phyloP scores from a whole-genome alignment of 352 stramenopile species.

The Globisporangium heterothallicum region DNA sequence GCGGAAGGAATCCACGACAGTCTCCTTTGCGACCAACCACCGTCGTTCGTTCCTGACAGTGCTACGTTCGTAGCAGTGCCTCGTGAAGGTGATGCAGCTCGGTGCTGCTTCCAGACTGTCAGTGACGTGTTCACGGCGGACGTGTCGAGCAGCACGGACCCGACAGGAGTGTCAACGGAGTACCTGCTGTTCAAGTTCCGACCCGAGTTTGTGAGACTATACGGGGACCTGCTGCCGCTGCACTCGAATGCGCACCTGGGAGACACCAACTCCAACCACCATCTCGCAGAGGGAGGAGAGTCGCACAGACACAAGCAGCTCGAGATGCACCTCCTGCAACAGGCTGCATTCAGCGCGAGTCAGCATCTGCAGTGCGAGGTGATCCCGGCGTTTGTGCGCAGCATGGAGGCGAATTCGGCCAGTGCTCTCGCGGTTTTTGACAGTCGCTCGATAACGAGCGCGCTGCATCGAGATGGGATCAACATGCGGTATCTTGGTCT shows the following conservation, averaged over 20 bases:
- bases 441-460: conserved; percentile 29
- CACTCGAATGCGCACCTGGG: conserved; percentile 25
- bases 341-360: conserved; percentile 26
- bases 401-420: conserved; percentile 26
- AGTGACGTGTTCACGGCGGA: conserved; percentile 30
- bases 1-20: background rate
- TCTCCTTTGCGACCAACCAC: background rate
- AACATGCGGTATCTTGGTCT: conserved; percentile 51
- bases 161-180: conserved; percentile 6
- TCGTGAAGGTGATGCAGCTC: background rate
- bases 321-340: conserved; percentile 30
- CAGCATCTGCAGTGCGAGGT: conserved; percentile 33
- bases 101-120: conserved; percentile 25
- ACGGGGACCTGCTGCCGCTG: conserved; percentile 30
- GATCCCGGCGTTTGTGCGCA: conserved; percentile 40
- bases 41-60: conserved; percentile 1
- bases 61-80: conserved; percentile 3
- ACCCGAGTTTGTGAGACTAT: conserved; percentile 41
- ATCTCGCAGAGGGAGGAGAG: no score
- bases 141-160: conserved; percentile 9
- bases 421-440: conserved; percentile 21
- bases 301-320: conserved; percentile 7
- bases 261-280: background rate
- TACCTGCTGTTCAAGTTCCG: conserved; percentile 32
- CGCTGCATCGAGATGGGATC: conserved; percentile 46